Conservation (phyloP, 208 protist genomes). For the Leishmania guyanensis region DNA sequence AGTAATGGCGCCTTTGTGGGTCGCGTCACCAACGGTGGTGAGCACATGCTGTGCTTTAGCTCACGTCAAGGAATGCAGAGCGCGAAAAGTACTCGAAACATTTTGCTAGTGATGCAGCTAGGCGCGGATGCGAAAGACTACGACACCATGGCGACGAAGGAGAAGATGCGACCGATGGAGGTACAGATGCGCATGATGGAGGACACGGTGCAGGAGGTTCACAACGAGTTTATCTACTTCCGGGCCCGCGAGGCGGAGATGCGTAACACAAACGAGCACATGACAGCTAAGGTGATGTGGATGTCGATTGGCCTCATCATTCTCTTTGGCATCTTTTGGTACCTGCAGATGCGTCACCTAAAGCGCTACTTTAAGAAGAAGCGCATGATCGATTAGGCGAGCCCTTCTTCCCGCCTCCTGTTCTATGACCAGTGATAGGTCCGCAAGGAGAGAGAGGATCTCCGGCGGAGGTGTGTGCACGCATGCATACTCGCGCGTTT, state of each 20-base stretch:
- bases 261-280: constrained; percentile 87
- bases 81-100: not conserved
- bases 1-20: constrained; percentile 42
- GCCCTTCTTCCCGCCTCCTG: not conserved
- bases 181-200: constrained; percentile 88
- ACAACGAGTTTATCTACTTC: constrained; percentile 89
- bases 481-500: not conserved
- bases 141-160: constrained; percentile 59
- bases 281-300: constrained; percentile 70
- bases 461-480: not conserved
- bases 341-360: constrained; percentile 74
- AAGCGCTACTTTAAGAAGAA: constrained; percentile 90
- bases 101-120: constrained; percentile 23
- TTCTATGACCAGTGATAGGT: not conserved
- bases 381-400: constrained; percentile 87
- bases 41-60: constrained; percentile 74
- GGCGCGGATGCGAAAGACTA: constrained; percentile 80
- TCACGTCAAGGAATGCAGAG: constrained; percentile 26
- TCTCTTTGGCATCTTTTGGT: constrained; percentile 74
- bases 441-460: not conserved
- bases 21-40: constrained; percentile 54
- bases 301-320: constrained; percentile 63
- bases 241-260: constrained; percentile 86
- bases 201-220: constrained; percentile 77
- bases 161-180: constrained; percentile 92